Evolutionary conservation across 2,329 filamentous ascomycete genomes (phyloP), one percentile per base, ranked within the genome.

Genomic region (Metarhizium rileyi): DNA sequence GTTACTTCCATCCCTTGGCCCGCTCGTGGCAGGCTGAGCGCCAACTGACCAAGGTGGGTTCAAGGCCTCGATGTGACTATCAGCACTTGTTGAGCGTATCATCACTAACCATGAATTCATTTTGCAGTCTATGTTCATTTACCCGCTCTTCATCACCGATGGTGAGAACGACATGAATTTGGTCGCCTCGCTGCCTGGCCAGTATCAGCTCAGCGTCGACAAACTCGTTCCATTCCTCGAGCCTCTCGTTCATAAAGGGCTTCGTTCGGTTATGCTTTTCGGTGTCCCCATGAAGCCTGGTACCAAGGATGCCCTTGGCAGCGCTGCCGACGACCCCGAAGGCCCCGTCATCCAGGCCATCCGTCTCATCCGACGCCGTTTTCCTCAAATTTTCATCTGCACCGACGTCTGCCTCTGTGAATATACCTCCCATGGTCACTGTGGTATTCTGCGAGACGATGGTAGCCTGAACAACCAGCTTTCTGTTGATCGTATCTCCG

Each of bases 361-460:
- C 63, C 86, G 85, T 46, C 77, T 96, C 27, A 77, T 98, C 50
- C 85, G 89, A 58, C 80, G 87, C 56, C 77, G 83, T 36, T 97
- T 96, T 69, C 93, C 93, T 2, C 83, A 89, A 54, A 78, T 98
- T 52, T 97, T 94, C 72, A 88, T 98, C 60, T 84, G 86, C 57
- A 83, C 85, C 52, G 93, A 98, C 65, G 93, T 98, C 51, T 97
- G 93, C 64, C 84, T 98, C 7, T 98, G 93, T 78, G 93, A 98
- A 70, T 98, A 98, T 72, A 98, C 93, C 1, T 93, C 87, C 6
- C 93, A 98, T 67, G 93, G 93, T 42, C 93, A 98, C 73, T 98
- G 93, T 65, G 93, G 93, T 48, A 96, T 98, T 59, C 77, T 98
- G 43, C 83, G 90, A 50, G 90, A 96, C 57, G 93, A 98, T 64